Conservation (phyloP, 768 basidiomycete species). For the Suillus lakei region DNA sequence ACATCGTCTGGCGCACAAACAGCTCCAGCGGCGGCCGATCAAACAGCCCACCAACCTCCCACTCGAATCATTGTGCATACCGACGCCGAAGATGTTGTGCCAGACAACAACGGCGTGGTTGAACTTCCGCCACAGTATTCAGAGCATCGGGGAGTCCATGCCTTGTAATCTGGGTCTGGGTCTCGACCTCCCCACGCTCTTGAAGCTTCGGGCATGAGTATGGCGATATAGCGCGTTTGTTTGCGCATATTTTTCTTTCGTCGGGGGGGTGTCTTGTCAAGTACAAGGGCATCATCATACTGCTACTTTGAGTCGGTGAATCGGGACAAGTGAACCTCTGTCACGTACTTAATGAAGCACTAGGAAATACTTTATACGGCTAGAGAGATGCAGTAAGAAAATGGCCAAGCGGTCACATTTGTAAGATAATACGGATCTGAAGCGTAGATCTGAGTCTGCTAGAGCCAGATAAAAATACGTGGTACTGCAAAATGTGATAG, state of each 20-base stretch:
- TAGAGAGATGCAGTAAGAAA: too few relatives aligned
- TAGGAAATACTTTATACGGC: neutral
- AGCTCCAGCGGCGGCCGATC: conserved; percentile 52
- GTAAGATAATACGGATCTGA: too few relatives aligned
- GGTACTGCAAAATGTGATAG: neutral
- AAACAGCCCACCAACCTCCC: conserved; percentile 40
- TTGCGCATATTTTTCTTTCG: neutral
- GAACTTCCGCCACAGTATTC: conserved; percentile 81
- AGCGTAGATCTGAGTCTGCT: neutral
- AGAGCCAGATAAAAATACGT: neutral
- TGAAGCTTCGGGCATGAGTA: neutral
- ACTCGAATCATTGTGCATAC: conserved; percentile 72
- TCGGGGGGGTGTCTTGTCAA: neutral
- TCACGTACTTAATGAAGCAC: neutral
- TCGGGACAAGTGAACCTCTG: neutral
- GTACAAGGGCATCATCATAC: neutral
- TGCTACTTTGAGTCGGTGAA: neutral
- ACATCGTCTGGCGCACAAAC: conserved; percentile 52
- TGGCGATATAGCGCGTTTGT: neutral
- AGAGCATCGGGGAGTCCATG: conserved; percentile 43
- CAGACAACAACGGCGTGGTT: conserved; percentile 54
- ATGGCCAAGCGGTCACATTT: neutral
- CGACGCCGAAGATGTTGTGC: conserved; percentile 63
- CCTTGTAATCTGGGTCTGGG: neutral
- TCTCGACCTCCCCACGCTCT: neutral